Evolutionary conservation across 768 basidiomycete species (phyloP).

Genomic region (Xerocomellus chrysenteron): DNA sequence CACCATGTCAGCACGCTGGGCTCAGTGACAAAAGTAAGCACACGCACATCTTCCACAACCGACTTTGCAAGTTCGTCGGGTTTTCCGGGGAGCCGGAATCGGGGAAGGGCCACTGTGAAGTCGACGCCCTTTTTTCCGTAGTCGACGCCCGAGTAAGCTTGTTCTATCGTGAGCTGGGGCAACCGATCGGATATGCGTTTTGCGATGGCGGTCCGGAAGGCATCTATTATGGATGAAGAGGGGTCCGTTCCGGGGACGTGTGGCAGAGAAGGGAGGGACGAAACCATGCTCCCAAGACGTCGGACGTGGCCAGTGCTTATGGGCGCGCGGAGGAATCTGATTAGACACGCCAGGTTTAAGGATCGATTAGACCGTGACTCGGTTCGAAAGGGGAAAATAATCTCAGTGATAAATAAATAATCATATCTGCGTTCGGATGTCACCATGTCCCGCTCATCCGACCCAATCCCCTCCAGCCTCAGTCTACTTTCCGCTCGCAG

Average conservation of each 20-base stretch:
- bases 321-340: neutral
- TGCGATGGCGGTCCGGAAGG: constrained; percentile 81
- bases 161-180: constrained; percentile 63
- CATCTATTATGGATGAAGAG: constrained; percentile 64
- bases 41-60: constrained; percentile 69
- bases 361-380: too few species aligned
- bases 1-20: neutral
- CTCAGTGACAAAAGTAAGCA: neutral
- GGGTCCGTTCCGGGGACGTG: constrained; percentile 55
- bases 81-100: constrained; percentile 84
- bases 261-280: constrained; percentile 40
- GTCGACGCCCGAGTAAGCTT: constrained; percentile 83
- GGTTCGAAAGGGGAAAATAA: too few species aligned
- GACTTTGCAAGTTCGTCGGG: constrained; percentile 73
- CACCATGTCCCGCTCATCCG: constrained; percentile 28
- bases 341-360: constrained; percentile 6
- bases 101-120: constrained; percentile 88
- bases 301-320: neutral
- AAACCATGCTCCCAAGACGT: constrained; percentile 27
- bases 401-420: too few species aligned
- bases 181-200: constrained; percentile 65
- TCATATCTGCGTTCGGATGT: too few species aligned
- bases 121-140: constrained; percentile 94
- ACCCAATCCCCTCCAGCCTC: constrained; percentile 27
- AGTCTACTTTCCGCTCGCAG: constrained; percentile 35